Base-by-base conservation (phyloP, 352 stramenopile genomes). In the Phytopythium ostracodes region DNA sequence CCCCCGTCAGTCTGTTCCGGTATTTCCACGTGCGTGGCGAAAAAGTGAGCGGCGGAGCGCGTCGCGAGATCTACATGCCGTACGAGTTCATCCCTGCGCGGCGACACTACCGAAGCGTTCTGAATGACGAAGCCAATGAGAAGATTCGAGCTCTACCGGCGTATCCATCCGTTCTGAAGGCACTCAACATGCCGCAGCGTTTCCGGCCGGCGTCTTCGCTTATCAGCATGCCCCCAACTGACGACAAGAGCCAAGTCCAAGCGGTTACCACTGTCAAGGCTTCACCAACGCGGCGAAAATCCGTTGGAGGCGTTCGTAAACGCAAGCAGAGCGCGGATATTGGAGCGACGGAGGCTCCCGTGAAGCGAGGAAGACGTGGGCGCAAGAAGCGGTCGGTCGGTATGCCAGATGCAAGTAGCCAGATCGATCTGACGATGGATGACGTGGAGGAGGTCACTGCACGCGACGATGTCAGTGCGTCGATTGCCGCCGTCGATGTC, bases 1-100 rank as follows among this genome's bases (percentile, higher is more conserved):
- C 81, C 1, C 81, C 84, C 6, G 77, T 91, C 17, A 88, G 84
- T 59, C 67, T 96, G 18, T 96, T 96, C 56, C 84, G 87, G 2
- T 96, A 91, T 61, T 96, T 96, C 49, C 83, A 96, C 56, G 87
- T 85, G 2, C 72, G 79, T 27, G 64, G 68, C 2, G 86, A 95
- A 59, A 85, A 88, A 59, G 78, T 90, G n/a, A 88, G 71, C 59
- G 76, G 79, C 12, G 71, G 67, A 2, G 65, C 75, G 33, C 63
- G 68, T 11, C 77, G 70, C 24, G 76, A 86, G 31, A 79, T 91
- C 15, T 76, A 61, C 51, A 88, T 89, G 77, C 82, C 81, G 4
- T 93, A 88, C 60, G 82, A 91, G 59, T 72, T 91, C 12, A 70
- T 89, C 1, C 86, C 77, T 18, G 68, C 49, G 46, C 71, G 72